Conservation (phyloP, 495 filamentous ascomycete genomes). For the Penicillium daleae region DNA sequence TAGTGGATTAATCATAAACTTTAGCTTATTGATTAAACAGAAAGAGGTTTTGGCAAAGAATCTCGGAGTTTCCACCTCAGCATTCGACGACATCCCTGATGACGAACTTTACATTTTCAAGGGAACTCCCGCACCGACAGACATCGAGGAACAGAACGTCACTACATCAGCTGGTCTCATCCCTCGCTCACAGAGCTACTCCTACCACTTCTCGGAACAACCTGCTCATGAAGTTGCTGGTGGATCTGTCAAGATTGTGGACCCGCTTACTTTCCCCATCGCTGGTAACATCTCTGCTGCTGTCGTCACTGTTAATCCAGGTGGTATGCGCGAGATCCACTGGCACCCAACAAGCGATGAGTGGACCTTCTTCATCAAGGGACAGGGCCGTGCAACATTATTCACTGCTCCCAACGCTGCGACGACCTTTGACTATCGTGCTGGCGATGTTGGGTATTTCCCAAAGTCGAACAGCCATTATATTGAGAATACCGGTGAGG, state of each 20-base stretch:
- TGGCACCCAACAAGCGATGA: slow-evolving; percentile 79
- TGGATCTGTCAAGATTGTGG: slow-evolving; percentile 69
- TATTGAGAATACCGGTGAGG: slow-evolving; percentile 72
- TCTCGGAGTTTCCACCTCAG: slow-evolving; percentile 55
- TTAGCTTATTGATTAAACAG: slow-evolving; percentile 18
- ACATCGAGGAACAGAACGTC: slow-evolving; percentile 65
- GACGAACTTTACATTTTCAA: slow-evolving; percentile 72
- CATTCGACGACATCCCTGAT: slow-evolving; percentile 61
- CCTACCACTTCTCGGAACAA: slow-evolving; percentile 70
- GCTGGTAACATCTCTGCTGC: slow-evolving; percentile 63
- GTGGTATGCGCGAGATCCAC: slow-evolving; percentile 78
- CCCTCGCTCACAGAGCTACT: slow-evolving; percentile 56
- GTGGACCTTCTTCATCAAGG: slow-evolving; percentile 76
- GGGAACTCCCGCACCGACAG: slow-evolving; percentile 60
- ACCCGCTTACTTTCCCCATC: slow-evolving; percentile 66
- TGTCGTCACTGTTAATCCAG: slow-evolving; percentile 67
- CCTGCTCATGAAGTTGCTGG: slow-evolving; percentile 60
- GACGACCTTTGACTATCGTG: slow-evolving; percentile 73
- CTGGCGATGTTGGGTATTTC: slow-evolving; percentile 76
- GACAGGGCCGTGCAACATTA: slow-evolving; percentile 67
- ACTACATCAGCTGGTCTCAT: slow-evolving; percentile 62
- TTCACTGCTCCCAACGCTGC: slow-evolving; percentile 61
- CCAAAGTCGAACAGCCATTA: slow-evolving; percentile 68
- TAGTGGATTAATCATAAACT: too few species aligned
- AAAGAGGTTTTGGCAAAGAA: slow-evolving; percentile 67